Percentiles rank a stretch among this genome's conserved stretches.
Conservation (phyloP, 106 monocot genomes). For the Gastrodia elata region DNA sequence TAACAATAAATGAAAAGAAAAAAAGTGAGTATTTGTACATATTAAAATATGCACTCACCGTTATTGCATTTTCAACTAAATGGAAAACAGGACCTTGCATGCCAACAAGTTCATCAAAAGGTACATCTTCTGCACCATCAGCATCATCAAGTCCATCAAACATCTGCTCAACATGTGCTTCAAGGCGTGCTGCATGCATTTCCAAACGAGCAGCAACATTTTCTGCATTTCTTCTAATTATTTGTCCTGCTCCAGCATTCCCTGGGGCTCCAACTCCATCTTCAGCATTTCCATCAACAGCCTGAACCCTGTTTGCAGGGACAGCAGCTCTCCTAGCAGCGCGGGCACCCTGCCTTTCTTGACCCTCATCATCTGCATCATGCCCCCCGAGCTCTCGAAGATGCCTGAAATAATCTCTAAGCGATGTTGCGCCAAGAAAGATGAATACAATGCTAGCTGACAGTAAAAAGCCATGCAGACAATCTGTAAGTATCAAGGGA, state of each 20-base stretch:
- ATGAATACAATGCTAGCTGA: constrained; percentile 97
- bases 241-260: constrained; percentile 74
- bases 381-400: constrained; percentile 75
- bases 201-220: constrained; percentile 95
- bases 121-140: constrained; percentile 99
- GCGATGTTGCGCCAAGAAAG: constrained; percentile 96
- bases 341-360: constrained; percentile 84
- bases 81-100: constrained; percentile 99
- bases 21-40: background rate
- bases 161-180: constrained; percentile 99
- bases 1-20: background rate
- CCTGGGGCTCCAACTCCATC: constrained; percentile 70
- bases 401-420: constrained; percentile 95
- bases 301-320: constrained; percentile 48
- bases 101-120: constrained; percentile 97
- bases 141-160: constrained; percentile 99
- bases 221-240: constrained; percentile 95
- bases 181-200: constrained; percentile 89
- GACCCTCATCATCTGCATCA: constrained; percentile 80
- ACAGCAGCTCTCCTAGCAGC: constrained; percentile 60
- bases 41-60: constrained; percentile 39
- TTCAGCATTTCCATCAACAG: constrained; percentile 61
- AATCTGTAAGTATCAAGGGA: constrained; percentile 84
- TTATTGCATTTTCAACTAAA: constrained; percentile 98
- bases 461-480: constrained; percentile 90